A percentile compares a stretch with the other conserved stretches of the same genome.
Conservation (phyloP, 106 monocot genomes). For the Allium sativum region DNA sequence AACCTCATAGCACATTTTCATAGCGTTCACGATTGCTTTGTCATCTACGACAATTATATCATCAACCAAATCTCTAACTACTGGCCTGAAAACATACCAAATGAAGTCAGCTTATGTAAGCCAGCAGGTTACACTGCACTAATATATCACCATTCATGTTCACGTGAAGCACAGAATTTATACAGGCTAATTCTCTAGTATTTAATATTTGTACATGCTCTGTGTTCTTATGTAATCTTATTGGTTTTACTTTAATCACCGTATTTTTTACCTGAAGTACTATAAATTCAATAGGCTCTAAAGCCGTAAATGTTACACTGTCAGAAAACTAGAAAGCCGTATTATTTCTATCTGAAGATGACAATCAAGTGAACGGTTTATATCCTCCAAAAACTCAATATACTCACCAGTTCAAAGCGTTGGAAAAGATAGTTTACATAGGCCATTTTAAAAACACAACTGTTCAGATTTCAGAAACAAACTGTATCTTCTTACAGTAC, state of each 20-base stretch:
- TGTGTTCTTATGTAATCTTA: background rate
- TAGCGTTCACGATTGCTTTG: slow-evolving; percentile 63
- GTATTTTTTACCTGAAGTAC: too few relatives aligned
- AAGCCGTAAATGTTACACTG: background rate
- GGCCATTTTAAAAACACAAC: background rate
- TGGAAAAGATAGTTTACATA: background rate
- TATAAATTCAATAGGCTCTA: too few relatives aligned
- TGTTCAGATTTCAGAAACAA: background rate
- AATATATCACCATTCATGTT: too few relatives aligned
- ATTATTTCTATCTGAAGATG: background rate
- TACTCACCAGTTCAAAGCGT: too few relatives aligned
- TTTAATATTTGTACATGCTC: too few relatives aligned
- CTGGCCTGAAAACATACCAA: slow-evolving; percentile 51
- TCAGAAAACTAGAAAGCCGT: background rate
- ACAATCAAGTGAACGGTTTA: background rate
- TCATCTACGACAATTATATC: slow-evolving; percentile 73
- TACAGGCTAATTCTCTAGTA: too few relatives aligned
- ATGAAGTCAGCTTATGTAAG: too few relatives aligned
- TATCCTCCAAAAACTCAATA: background rate
- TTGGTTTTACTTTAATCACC: background rate
- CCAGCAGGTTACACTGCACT: too few relatives aligned
- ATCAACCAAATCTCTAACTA: slow-evolving; percentile 87
- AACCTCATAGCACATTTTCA: slow-evolving; percentile 86
- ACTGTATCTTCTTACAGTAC: slow-evolving; percentile 24
- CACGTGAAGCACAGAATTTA: too few relatives aligned